Percentiles rank a stretch among this genome's conserved stretches.
Evolutionary conservation across 2,329 filamentous ascomycete species (phyloP).

Genomic region (Neonectria faginata): DNA sequence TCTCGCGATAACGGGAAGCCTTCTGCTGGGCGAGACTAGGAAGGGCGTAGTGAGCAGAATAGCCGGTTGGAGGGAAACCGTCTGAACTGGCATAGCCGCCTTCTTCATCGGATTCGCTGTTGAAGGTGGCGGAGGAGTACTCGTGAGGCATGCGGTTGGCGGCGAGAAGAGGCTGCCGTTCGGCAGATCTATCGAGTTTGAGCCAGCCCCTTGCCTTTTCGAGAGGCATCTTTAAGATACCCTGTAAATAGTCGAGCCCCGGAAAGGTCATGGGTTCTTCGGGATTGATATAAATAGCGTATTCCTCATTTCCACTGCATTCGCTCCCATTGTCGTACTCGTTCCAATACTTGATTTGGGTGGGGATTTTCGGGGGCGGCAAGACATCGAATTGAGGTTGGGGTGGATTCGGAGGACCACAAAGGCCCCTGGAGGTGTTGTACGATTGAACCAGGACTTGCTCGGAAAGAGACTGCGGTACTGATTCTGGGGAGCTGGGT

Average conservation of each 20-base stretch:
- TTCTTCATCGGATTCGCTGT: slow-evolving; percentile 57
- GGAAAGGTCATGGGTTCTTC: slow-evolving; percentile 71
- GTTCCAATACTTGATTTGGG: slow-evolving; percentile 76
- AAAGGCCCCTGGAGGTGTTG: slow-evolving; percentile 7
- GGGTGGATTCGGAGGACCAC: slow-evolving; percentile 45
- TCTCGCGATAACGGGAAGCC: slow-evolving; percentile 63
- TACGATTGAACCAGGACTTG: slow-evolving; percentile 30
- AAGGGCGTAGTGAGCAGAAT: slow-evolving; percentile 66
- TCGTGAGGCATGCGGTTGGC: slow-evolving; percentile 43
- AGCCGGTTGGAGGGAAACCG: slow-evolving; percentile 62
- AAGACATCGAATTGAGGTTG: slow-evolving; percentile 48
- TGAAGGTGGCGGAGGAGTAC: slow-evolving; percentile 47
- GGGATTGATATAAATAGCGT: slow-evolving; percentile 81
- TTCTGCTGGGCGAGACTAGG: slow-evolving; percentile 65
- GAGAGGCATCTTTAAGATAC: slow-evolving; percentile 62
- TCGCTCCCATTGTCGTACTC: slow-evolving; percentile 89
- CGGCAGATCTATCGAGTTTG: slow-evolving; percentile 44
- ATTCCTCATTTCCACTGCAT: slow-evolving; percentile 67
- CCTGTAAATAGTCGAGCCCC: slow-evolving; percentile 70
- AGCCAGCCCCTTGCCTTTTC: slow-evolving; percentile 66
- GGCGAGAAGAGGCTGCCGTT: slow-evolving; percentile 48
- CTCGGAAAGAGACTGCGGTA: slow-evolving; percentile 31
- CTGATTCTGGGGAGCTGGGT: slow-evolving; percentile 53
- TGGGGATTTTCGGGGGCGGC: slow-evolving; percentile 45
- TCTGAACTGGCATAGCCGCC: slow-evolving; percentile 67